These are phyloP conservation scores for Zasmidium cellare DNA, from an alignment of 2,329 filamentous ascomycete species.

Conservation along the genomic window DNA sequence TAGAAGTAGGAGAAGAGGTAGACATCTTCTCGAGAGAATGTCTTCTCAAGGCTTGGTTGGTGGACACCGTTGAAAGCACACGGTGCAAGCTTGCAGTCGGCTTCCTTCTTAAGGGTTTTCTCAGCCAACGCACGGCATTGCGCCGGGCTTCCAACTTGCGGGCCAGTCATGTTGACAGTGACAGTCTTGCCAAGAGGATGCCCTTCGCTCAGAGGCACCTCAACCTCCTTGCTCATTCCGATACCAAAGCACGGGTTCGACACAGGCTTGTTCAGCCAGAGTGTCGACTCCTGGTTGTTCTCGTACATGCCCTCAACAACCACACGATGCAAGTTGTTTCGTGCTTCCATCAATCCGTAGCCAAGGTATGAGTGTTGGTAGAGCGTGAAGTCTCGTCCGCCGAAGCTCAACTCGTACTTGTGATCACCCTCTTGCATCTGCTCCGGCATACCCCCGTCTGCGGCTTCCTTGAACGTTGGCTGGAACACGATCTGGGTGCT, in stretches of 20 bases:
- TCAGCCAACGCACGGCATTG: slow-evolving; percentile 91
- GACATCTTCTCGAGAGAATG: slow-evolving; percentile 85
- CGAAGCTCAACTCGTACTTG: slow-evolving; percentile 90
- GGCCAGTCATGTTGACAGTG: slow-evolving; percentile 85
- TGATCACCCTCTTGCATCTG: slow-evolving; percentile 87
- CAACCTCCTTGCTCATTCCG: slow-evolving; percentile 72
- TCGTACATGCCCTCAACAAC: slow-evolving; percentile 72
- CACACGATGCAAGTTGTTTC: slow-evolving; percentile 76
- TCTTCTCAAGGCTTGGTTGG: slow-evolving; percentile 88
- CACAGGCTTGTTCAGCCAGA: slow-evolving; percentile 71
- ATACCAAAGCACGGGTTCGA: slow-evolving; percentile 84
- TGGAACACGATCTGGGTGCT: slow-evolving; percentile 99
- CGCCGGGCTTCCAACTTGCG: slow-evolving; percentile 69
- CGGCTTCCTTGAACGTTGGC: slow-evolving; percentile 78
- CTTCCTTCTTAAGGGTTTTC: slow-evolving; percentile 85
- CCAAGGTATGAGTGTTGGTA: slow-evolving; percentile 99
- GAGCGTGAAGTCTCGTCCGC: slow-evolving; percentile 84
- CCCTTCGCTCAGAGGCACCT: slow-evolving; percentile 66
- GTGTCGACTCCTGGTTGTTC: slow-evolving; percentile 54
- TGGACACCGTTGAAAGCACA: slow-evolving; percentile 98
- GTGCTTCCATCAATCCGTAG: slow-evolving; percentile 93
- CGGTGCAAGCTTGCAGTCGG: slow-evolving; percentile 76
- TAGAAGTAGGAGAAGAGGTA: slow-evolving; percentile 99
- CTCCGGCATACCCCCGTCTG: slow-evolving; percentile 77
- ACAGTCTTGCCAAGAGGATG: slow-evolving; percentile 66